Conservation (phyloP, 2,329 filamentous ascomycete genomes). For the Trichoderma sp. region DNA sequence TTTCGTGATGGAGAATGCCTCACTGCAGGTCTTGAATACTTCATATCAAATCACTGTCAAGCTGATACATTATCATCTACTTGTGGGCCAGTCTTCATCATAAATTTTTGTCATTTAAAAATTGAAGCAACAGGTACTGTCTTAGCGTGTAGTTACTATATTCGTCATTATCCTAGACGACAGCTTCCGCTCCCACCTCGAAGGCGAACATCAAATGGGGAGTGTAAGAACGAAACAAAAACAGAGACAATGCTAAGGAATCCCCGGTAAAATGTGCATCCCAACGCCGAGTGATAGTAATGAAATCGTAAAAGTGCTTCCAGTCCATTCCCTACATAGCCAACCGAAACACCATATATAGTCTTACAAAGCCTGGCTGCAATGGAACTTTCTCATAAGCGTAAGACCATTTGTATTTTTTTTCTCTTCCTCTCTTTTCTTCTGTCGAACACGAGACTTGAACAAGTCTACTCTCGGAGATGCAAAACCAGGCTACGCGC, state of each 20-base stretch:
- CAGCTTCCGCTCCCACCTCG: too few relatives aligned
- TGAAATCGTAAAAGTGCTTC: slow-evolving; percentile 2
- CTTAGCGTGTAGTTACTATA: not conserved
- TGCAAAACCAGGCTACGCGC: slow-evolving; percentile 30
- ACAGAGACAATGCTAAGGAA: not conserved
- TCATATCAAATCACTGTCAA: not conserved
- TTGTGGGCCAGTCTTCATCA: not conserved
- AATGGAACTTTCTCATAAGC: not conserved
- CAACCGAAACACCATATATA: slow-evolving; percentile 10
- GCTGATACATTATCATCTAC: not conserved
- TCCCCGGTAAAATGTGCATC: slow-evolving; percentile 13
- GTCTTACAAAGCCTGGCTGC: not conserved
- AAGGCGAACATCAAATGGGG: not conserved
- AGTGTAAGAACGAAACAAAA: not conserved
- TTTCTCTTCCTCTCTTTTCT: not conserved
- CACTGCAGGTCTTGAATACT: not conserved
- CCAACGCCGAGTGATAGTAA: slow-evolving; percentile 20
- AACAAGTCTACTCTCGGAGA: not conserved
- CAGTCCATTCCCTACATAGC: slow-evolving; percentile 6
- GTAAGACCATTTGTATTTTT: not conserved
- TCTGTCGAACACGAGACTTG: too few relatives aligned
- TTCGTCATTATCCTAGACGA: slow-evolving; percentile 16
- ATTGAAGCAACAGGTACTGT: not conserved
- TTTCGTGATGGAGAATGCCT: not conserved
- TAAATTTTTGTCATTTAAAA: not conserved